Percentiles rank a stretch among this genome's conserved stretches.
These are phyloP conservation scores for Populus tremula DNA, from an alignment of 345 rosid genomes.

Conservation along the genomic window DNA sequence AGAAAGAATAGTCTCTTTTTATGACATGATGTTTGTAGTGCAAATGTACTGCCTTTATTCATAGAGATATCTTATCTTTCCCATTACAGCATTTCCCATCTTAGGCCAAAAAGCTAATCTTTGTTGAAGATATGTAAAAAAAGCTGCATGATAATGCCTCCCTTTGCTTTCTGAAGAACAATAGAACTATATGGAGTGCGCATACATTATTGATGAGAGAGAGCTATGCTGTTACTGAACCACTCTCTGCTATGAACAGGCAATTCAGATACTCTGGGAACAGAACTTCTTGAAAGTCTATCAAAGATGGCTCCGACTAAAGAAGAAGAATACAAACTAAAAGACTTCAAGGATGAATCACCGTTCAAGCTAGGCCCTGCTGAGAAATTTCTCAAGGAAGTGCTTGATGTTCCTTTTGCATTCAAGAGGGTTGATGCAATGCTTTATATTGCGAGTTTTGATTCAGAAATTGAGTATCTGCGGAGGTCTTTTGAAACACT, in stretches of 20 bases:
- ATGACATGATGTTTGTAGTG: not conserved
- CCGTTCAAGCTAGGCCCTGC: conserved; percentile 84
- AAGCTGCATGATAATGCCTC: not conserved
- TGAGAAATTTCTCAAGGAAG: conserved; percentile 81
- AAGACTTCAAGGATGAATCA: conserved; percentile 72
- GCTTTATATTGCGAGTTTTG: conserved; percentile 86
- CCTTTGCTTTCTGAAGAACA: not conserved
- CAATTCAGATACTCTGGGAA: conserved; percentile 74
- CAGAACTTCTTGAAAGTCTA: conserved; percentile 88
- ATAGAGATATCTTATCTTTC: not conserved
- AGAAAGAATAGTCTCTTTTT: not conserved
- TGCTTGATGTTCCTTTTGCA: conserved; percentile 80
- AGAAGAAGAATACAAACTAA: conserved; percentile 80
- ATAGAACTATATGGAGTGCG: not conserved
- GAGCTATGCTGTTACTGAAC: not conserved
- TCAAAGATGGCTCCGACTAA: conserved; percentile 92
- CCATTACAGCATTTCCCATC: not conserved
- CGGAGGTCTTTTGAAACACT: conserved; percentile 67
- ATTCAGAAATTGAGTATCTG: conserved; percentile 81
- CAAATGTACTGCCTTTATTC: not conserved
- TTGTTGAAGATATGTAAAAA: not conserved
- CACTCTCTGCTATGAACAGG: conserved; percentile 38
- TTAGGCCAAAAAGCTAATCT: not conserved
- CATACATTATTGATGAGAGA: not conserved
- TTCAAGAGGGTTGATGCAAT: conserved; percentile 87